Base-by-base conservation (phyloP, 164 flowering plant genomes). In the Saururus chinensis region DNA sequence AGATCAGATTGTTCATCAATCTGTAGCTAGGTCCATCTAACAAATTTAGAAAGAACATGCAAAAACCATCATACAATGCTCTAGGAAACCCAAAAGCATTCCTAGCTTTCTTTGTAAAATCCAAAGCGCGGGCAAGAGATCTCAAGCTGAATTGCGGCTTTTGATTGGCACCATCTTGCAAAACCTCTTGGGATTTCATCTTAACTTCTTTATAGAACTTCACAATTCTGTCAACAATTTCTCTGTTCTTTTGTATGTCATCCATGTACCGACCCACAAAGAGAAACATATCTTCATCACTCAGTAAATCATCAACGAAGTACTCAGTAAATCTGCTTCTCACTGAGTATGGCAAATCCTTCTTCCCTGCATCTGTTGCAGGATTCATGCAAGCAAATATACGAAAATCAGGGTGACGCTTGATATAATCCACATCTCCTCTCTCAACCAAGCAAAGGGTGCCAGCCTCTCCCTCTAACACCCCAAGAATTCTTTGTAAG, bases 301-400 rank as follows among this genome's bases (percentile, higher is more conserved):
- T 80, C 73, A 87, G 70, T 56, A 84, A 72, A 74, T 95, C 99
- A 75, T 95, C 97, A 65, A 95, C 95, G 79, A 80, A 88, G 69
- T 79, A 85, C 67, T 90, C 96, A 10, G 99, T 85, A 72, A 95
- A 95, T 76, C 96, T 83, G 69, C 89, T 80, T 56, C 95, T 71
- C 24, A 95, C 56, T 37, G 92, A 75, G 60, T 72, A 71, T 0
- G 96, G 92, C 69, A 95, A 71, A 63, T 95, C 96, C 49, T 89
- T 73, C 79, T 95, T 95, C 56, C 99, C 97, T 66, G 95, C 92
- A 85, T 95, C 99, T 56, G 91, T 95, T 58, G 99, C 99, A 65
- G 99, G 99, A 80, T 95, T 95, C 99, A 95, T 95, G 70, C 99
- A 90, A 5, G 95, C 96, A 81, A 95, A 95, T 59, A 95, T 60